Evolutionary conservation across 2,329 filamentous ascomycete genomes (phyloP).

Genomic region (Paraphoma chrysanthemicola): DNA sequence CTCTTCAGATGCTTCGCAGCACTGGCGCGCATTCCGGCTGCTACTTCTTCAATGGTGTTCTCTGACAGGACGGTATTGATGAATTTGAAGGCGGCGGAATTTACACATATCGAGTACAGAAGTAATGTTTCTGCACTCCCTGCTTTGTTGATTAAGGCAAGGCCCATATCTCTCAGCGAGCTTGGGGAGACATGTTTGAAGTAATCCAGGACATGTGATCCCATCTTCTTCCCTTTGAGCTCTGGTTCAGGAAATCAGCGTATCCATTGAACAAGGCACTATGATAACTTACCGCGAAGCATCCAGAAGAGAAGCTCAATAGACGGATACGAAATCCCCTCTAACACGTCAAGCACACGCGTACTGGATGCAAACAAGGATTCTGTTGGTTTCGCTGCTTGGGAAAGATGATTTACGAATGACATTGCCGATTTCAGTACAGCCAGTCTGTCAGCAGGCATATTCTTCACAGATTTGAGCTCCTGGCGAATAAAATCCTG

Average conservation of each 20-base stretch:
- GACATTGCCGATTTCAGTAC: slow-evolving; percentile 24
- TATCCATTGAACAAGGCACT: neutral
- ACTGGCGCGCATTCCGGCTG: neutral
- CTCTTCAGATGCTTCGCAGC: neutral
- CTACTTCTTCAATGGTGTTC: slow-evolving; percentile 8
- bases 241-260: slow-evolving; percentile 7
- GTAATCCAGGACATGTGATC: slow-evolving; percentile 23
- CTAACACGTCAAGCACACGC: slow-evolving; percentile 9
- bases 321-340: slow-evolving; percentile 12
- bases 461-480: slow-evolving; percentile 10
- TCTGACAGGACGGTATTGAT: slow-evolving; percentile 21
- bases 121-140: slow-evolving; percentile 20
- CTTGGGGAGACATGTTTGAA: slow-evolving; percentile 28
- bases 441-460: slow-evolving; percentile 19
- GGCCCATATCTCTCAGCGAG: slow-evolving; percentile 24
- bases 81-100: slow-evolving; percentile 25
- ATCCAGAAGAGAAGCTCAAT: slow-evolving; percentile 27
- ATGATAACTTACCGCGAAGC: slow-evolving; percentile 15
- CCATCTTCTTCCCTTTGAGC: slow-evolving; percentile 19
- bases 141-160: slow-evolving; percentile 20
- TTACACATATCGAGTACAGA: slow-evolving; percentile 31
- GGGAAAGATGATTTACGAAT: slow-evolving; percentile 20
- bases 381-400: neutral
- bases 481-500: slow-evolving; percentile 23
- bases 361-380: neutral